Evolutionary conservation across 2,329 filamentous ascomycete genomes (phyloP).

Genomic region (Fusarium dimerum): DNA sequence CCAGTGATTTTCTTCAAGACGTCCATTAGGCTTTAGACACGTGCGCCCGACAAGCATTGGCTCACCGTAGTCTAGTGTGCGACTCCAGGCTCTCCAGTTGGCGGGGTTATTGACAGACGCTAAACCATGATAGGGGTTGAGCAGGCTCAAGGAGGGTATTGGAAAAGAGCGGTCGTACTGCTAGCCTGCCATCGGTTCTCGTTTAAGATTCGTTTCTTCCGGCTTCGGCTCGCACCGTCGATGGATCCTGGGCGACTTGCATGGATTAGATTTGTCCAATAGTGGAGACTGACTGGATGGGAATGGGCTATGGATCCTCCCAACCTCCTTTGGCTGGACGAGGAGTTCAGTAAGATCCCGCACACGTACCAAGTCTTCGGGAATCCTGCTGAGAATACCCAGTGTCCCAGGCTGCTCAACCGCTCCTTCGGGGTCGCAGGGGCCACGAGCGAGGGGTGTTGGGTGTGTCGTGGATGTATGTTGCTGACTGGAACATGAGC

Average conservation of each 20-base stretch:
- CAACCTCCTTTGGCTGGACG: slow-evolving; percentile 23
- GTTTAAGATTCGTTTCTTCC: slow-evolving; percentile 36
- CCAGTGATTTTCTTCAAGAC: slow-evolving; percentile 20
- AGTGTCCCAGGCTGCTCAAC: slow-evolving; percentile 8
- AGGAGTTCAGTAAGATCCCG: slow-evolving; percentile 24
- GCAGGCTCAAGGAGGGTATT: slow-evolving; percentile 18
- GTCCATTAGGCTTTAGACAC: slow-evolving; percentile 38
- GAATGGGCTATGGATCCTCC: slow-evolving; percentile 15
- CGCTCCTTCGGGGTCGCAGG: slow-evolving; percentile 18
- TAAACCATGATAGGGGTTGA: slow-evolving; percentile 23
- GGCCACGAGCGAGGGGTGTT: slow-evolving; percentile 6
- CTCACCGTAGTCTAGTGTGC: slow-evolving; percentile 21
- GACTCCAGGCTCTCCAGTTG: slow-evolving; percentile 13
- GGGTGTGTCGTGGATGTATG: slow-evolving; percentile 3
- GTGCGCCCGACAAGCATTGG: slow-evolving; percentile 29
- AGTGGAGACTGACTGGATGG: slow-evolving; percentile 11
- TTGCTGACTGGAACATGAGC: slow-evolving; percentile 7
- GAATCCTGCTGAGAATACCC: slow-evolving; percentile 20
- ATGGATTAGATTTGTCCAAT: slow-evolving; percentile 27
- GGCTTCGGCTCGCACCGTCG: slow-evolving; percentile 41
- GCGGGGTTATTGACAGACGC: slow-evolving; percentile 22
- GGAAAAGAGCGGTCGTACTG: slow-evolving; percentile 7
- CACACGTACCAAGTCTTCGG: slow-evolving; percentile 33
- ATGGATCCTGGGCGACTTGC: slow-evolving; percentile 28
- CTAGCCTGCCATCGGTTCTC: slow-evolving; percentile 31